A percentile compares a stretch with the other conserved stretches of the same genome.
Conservation (phyloP, 106 monocot genomes). For the Hemerocallis citrina region DNA sequence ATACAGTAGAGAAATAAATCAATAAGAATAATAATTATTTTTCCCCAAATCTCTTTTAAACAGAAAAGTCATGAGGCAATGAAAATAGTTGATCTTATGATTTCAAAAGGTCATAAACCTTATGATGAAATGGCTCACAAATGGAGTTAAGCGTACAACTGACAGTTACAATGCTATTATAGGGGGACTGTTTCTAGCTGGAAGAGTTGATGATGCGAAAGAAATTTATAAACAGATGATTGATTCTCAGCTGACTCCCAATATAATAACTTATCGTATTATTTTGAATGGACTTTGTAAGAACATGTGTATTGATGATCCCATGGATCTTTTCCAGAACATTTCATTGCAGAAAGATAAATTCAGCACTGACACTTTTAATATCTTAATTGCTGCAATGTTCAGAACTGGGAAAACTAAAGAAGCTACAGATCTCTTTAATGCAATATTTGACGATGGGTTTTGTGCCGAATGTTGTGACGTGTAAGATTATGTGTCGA, state of each 20-base stretch:
- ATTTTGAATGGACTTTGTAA: conserved; percentile 17
- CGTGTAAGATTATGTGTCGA: conserved; percentile 11
- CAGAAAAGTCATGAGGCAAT: too few relatives aligned
- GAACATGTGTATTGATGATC: conserved; percentile 11
- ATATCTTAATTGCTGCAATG: conserved; percentile 12
- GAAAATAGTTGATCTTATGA: too few relatives aligned
- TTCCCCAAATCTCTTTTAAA: too few relatives aligned
- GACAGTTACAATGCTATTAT: conserved; percentile 8
- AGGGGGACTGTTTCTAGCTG: conserved; percentile 4
- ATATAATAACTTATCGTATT: conserved; percentile 6
- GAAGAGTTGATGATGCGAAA: conserved; percentile 16
- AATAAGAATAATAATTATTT: too few relatives aligned
- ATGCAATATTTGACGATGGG: background rate
- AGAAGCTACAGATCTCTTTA: conserved; percentile 12
- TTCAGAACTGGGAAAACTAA: conserved; percentile 7
- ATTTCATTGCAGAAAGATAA: background rate
- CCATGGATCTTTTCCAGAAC: conserved; percentile 1
- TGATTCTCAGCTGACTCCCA: conserved; percentile 6
- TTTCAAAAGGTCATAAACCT: too few relatives aligned
- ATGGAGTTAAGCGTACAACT: background rate
- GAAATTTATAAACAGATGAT: background rate
- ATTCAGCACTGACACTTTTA: background rate
- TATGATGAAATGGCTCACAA: conserved; percentile 3
- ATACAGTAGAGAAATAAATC: too few relatives aligned
- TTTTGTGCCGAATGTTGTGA: conserved; percentile 9